phyloP scores from a whole-genome alignment of 2,329 filamentous ascomycete species.

The Biscogniauxia marginata region DNA sequence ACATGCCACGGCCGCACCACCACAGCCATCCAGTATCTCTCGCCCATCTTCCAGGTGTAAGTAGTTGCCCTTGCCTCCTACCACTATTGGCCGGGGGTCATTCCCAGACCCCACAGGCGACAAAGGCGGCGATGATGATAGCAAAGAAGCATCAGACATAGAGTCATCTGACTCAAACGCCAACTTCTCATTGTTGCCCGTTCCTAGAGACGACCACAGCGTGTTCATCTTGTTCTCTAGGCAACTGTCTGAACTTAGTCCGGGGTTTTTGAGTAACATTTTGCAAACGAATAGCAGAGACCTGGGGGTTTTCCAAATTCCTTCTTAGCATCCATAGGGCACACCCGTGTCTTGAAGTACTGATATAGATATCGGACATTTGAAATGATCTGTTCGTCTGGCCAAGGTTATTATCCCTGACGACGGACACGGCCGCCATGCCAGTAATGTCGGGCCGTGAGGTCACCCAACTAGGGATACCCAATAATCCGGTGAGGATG shows the following conservation, averaged over 20 bases:
- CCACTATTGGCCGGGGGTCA: slow-evolving; percentile 8
- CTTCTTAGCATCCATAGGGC: not conserved
- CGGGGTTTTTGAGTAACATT: slow-evolving; percentile 9
- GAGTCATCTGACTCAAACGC: not conserved
- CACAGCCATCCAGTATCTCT: slow-evolving; percentile 66
- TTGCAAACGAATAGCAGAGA: not conserved
- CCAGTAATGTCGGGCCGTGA: slow-evolving; percentile 6
- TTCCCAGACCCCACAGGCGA: not conserved
- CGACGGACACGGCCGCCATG: slow-evolving; percentile 2
- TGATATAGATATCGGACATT: not conserved
- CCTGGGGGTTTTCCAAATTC: not conserved
- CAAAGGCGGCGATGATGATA: not conserved
- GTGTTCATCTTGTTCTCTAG: slow-evolving; percentile 4
- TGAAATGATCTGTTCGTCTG: not conserved
- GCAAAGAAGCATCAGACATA: slow-evolving; percentile 2
- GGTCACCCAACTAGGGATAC: slow-evolving; percentile 3
- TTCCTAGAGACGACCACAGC: slow-evolving; percentile 1
- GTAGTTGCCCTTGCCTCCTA: slow-evolving; percentile 14
- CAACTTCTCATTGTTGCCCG: slow-evolving; percentile 2
- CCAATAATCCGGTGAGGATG: slow-evolving; percentile 11
- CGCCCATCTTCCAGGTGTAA: slow-evolving; percentile 14
- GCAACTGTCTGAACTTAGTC: not conserved
- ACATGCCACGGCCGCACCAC: slow-evolving; percentile 70
- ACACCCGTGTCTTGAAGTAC: not conserved
- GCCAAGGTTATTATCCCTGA: slow-evolving; percentile 1